Percentiles rank a stretch among this genome's conserved stretches.
These are phyloP conservation scores for Cercophora scortea DNA, from an alignment of 495 filamentous ascomycete genomes.

Conservation along the genomic window DNA sequence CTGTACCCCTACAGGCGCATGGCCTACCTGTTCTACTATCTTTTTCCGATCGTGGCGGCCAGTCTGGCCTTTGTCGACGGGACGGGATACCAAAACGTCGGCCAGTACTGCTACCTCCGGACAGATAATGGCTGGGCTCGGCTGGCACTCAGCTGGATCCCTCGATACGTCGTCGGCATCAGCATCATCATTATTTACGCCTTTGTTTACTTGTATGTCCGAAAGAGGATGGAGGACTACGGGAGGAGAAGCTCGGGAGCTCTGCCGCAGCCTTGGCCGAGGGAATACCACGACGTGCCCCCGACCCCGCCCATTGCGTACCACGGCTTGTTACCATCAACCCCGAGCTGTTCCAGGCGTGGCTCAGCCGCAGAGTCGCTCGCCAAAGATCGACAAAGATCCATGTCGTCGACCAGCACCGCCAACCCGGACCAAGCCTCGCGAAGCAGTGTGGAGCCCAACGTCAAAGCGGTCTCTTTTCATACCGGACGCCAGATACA, in stretches of 20 bases:
- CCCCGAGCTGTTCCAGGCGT: slow-evolving; percentile 17
- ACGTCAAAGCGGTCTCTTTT: neutral
- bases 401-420: slow-evolving; percentile 24
- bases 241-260: slow-evolving; percentile 18
- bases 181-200: slow-evolving; percentile 55
- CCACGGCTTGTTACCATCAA: slow-evolving; percentile 32
- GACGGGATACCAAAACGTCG: slow-evolving; percentile 49
- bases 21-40: slow-evolving; percentile 46
- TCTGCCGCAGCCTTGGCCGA: slow-evolving; percentile 6
- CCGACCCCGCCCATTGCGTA: slow-evolving; percentile 30
- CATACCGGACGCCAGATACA: slow-evolving; percentile 7
- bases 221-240: slow-evolving; percentile 23
- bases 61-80: slow-evolving; percentile 56
- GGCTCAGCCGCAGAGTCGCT: slow-evolving; percentile 17
- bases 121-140: slow-evolving; percentile 56
- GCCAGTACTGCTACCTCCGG: slow-evolving; percentile 61
- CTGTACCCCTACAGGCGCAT: slow-evolving; percentile 55
- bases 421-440: slow-evolving; percentile 8
- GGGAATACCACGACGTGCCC: slow-evolving; percentile 13
- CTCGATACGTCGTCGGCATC: slow-evolving; percentile 59
- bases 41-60: slow-evolving; percentile 51
- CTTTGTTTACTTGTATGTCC: slow-evolving; percentile 61
- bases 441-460: neutral
- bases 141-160: slow-evolving; percentile 60
- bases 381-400: slow-evolving; percentile 18